Percentiles rank a stretch among this genome's conserved stretches.
Evolutionary conservation across 2,329 filamentous ascomycete genomes (phyloP).

Genomic region (Helicocarpus griseus): DNA sequence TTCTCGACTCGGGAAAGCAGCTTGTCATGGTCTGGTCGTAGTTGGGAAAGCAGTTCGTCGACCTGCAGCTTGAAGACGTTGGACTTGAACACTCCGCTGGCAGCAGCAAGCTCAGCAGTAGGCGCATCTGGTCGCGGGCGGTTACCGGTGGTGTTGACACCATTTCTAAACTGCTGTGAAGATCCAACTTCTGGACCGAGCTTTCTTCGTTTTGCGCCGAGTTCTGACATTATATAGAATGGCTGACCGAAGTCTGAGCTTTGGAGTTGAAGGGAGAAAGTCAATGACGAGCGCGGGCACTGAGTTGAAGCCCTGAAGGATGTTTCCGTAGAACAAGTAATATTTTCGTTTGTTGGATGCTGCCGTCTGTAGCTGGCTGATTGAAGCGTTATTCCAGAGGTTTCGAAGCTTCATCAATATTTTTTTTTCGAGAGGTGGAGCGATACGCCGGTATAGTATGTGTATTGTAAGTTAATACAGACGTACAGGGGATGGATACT

Average conservation of each 20-base stretch:
- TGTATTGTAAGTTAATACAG: background rate
- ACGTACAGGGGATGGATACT: no score
- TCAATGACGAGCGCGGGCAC: background rate
- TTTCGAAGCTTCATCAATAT: conserved; percentile 2
- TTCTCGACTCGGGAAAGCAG: conserved; percentile 45
- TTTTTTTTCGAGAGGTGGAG: background rate
- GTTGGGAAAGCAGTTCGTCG: conserved; percentile 51
- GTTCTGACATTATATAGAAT: conserved; percentile 21
- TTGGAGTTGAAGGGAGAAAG: background rate
- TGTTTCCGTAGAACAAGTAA: background rate
- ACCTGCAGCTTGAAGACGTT: conserved; percentile 59
- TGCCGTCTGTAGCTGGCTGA: background rate
- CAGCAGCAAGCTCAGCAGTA: conserved; percentile 25
- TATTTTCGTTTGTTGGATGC: background rate
- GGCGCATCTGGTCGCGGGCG: conserved; percentile 19
- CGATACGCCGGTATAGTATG: background rate
- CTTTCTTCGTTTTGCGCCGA: conserved; percentile 38
- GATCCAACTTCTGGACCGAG: conserved; percentile 28
- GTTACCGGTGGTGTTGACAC: conserved; percentile 15
- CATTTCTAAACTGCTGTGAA: conserved; percentile 12
- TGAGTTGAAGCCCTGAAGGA: background rate
- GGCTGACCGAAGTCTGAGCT: background rate
- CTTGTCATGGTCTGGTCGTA: conserved; percentile 50
- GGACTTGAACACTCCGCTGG: conserved; percentile 52
- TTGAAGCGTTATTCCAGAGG: background rate